Evolutionary conservation across 2,329 filamentous ascomycete genomes (phyloP).

Genomic region (Meredithiella fracta): DNA sequence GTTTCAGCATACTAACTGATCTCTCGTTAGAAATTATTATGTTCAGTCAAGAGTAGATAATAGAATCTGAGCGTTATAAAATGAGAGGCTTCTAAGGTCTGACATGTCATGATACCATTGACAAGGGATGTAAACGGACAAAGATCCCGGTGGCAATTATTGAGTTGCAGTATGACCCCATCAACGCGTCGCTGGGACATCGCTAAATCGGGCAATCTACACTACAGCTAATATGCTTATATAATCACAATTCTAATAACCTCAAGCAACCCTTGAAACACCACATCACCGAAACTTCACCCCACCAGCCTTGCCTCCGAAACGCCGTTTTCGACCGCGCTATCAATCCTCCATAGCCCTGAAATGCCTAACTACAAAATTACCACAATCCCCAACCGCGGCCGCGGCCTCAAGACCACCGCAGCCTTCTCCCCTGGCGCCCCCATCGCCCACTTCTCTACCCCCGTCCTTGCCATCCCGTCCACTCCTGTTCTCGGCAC

Average conservation of each 20-base stretch:
- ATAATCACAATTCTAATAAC: no score
- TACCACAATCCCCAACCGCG: slow-evolving; percentile 15
- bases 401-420: slow-evolving; percentile 31
- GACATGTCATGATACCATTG: background rate
- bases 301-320: background rate
- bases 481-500: slow-evolving; percentile 25
- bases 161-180: no score
- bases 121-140: no score
- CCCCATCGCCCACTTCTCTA: slow-evolving; percentile 29
- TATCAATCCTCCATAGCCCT: background rate
- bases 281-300: background rate
- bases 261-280: no score
- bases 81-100: background rate
- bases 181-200: no score
- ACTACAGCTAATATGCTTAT: no score
- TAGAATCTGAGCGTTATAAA: background rate
- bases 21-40: background rate
- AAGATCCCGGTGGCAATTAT: no score
- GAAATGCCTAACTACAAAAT: slow-evolving; percentile 10
- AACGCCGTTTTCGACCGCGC: background rate
- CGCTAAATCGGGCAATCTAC: no score
- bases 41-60: background rate
- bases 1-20: background rate
- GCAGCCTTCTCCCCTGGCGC: slow-evolving; percentile 28
- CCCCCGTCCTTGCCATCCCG: slow-evolving; percentile 32